Evolutionary conservation across 768 basidiomycete species (phyloP), one percentile per base, ranked within the genome.

Genomic region (Termitomyces sp.): DNA sequence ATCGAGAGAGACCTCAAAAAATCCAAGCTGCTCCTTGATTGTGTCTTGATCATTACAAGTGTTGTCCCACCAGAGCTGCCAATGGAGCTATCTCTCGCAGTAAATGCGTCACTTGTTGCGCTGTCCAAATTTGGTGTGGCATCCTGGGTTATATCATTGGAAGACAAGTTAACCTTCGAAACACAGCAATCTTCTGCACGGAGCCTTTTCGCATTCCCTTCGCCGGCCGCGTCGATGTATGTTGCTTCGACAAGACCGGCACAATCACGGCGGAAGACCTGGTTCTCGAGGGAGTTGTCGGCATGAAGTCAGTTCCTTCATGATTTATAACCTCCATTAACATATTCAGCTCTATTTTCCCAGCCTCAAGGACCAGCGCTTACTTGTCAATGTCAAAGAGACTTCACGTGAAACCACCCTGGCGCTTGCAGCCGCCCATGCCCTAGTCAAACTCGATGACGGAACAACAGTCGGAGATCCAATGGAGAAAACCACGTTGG

Each of bases 161-260:
- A 22, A 17, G 15, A 26, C 0, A 21, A 40, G 17, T 37, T 57
- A 37, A 57, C 45, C 28, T 30, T 15, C 22, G 3, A 6, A 34
- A 37, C 47, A 15, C 59, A 97, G 96, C 96, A 7, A 99, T 98
- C 56, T 99, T 95, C 74, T 98, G 97, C 68, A 99, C 97, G 17
- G 97, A 99, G 65, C 97, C 97, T 1, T 98, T 99, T 83, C 84
- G 97, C 21, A 99, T 98, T 58, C 95, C 97, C 0, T 90, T 77
- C 58, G 97, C 97, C 5, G 97, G 97, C 5, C 83, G 93, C 21
- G 94, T 98, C 2, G 97, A 99, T 62, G 88, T 98, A 15, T 99
- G 97, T 71, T 98, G 97, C 71, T 98, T 99, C 63, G 97, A 99
- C 72, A 99, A 99, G 79, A 99, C 97, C 0, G 97, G 96, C 22